A percentile compares a stretch with the other conserved stretches of the same genome.
These are phyloP conservation scores for Colletotrichum melonis DNA, from an alignment of 2,329 filamentous ascomycete species.

Conservation along the genomic window DNA sequence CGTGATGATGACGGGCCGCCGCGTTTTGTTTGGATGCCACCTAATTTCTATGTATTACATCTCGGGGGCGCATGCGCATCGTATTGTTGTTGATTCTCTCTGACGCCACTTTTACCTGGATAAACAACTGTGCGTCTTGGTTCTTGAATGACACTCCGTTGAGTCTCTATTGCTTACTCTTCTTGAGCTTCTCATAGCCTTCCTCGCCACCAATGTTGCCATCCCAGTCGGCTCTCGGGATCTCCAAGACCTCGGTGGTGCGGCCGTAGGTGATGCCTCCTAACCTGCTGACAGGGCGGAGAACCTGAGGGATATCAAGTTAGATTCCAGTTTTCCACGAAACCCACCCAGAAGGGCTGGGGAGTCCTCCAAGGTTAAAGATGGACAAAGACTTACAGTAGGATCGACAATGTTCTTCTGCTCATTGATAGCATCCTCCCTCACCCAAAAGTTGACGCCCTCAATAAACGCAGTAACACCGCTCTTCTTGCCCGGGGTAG, in stretches of 20 bases:
- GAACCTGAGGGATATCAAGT: slow-evolving; percentile 56
- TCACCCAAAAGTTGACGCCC: slow-evolving; percentile 87
- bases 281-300: slow-evolving; percentile 81
- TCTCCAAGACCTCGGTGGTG: slow-evolving; percentile 75
- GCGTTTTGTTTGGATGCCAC: neutral
- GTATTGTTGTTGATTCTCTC: neutral
- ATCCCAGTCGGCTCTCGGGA: slow-evolving; percentile 71
- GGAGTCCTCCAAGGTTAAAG: no score
- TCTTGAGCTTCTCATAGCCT: slow-evolving; percentile 67
- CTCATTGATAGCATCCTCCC: slow-evolving; percentile 88
- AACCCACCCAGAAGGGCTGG: neutral
- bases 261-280: slow-evolving; percentile 90
- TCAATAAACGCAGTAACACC: slow-evolving; percentile 82
- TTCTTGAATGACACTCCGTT: neutral
- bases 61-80: neutral
- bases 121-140: neutral
- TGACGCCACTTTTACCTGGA: neutral
- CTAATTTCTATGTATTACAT: neutral
- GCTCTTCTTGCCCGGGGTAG: slow-evolving; percentile 78
- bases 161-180: slow-evolving; percentile 49
- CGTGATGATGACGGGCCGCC: neutral
- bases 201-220: slow-evolving; percentile 64
- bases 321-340: neutral
- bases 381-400: slow-evolving; percentile 57
- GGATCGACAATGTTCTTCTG: slow-evolving; percentile 81